These are phyloP conservation scores for Tephrocybe sp. DNA, from an alignment of 768 basidiomycete genomes.

Conservation along the genomic window DNA sequence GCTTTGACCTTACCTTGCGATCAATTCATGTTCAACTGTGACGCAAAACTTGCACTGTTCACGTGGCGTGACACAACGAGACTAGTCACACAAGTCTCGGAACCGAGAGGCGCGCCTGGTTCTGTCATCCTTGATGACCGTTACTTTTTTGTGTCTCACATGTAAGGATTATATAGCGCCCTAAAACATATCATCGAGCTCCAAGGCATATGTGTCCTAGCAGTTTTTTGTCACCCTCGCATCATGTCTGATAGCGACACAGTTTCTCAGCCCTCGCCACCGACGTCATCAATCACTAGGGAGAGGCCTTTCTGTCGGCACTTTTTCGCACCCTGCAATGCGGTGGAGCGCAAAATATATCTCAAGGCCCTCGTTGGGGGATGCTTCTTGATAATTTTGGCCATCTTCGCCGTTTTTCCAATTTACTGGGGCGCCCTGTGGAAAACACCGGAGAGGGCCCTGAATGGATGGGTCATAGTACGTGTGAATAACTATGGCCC, in stretches of 20 bases:
- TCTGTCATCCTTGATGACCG: no score
- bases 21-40: constrained; percentile 10
- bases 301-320: constrained; percentile 10
- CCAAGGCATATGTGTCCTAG: no score
- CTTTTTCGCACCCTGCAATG: constrained; percentile 12
- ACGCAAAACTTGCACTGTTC: no score
- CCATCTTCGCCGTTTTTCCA: constrained; percentile 20
- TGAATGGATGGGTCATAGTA: constrained; percentile 23
- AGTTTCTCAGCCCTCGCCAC: constrained; percentile 14
- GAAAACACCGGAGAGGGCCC: constrained; percentile 19
- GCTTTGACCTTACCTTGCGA: no score
- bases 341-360: constrained; percentile 14
- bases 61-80: no score
- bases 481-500: constrained; percentile 1
- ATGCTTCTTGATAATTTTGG: constrained; percentile 12
- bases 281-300: not conserved
- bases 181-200: no score
- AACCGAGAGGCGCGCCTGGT: no score
- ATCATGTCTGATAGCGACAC: not conserved
- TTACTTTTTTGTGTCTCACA: no score
- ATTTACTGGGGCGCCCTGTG: constrained; percentile 25
- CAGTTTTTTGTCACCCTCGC: no score
- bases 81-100: no score
- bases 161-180: no score
- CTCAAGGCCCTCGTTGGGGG: constrained; percentile 14